phyloP scores from a whole-genome alignment of 2,329 filamentous ascomycete genomes.

The Fusarium sp. region DNA sequence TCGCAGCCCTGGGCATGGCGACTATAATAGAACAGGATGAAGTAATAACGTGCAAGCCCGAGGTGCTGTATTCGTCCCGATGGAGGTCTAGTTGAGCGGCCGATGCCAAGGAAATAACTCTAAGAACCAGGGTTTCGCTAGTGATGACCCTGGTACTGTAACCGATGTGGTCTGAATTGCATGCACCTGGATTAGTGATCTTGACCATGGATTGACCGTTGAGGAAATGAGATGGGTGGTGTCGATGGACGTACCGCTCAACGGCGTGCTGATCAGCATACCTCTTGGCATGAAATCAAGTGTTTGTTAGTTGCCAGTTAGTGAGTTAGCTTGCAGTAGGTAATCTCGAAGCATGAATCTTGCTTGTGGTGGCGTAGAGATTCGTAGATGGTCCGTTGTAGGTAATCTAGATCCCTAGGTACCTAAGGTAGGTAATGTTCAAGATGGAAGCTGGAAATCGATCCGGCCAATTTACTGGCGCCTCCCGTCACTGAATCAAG shows the following conservation, averaged over 20 bases:
- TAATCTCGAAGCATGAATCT: background rate
- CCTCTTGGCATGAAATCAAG: background rate
- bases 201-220: conserved; percentile 15
- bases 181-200: conserved; percentile 40
- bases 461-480: background rate
- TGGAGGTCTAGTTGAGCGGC: conserved; percentile 24
- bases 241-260: conserved; percentile 31
- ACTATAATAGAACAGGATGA: conserved; percentile 37
- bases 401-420: no score
- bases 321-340: background rate
- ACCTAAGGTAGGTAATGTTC: background rate
- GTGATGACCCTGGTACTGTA: conserved; percentile 26
- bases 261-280: conserved; percentile 17
- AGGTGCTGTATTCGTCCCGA: background rate
- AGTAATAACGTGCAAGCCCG: conserved; percentile 13
- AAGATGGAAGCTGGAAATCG: background rate
- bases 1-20: conserved; percentile 26
- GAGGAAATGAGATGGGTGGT: conserved; percentile 14
- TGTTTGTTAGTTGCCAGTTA: background rate
- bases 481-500: background rate
- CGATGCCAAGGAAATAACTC: conserved; percentile 33
- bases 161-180: conserved; percentile 29
- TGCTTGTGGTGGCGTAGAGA: background rate
- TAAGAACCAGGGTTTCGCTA: conserved; percentile 29
- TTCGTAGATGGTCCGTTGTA: background rate